These are phyloP conservation scores for Cryomyces minteri DNA, from an alignment of 495 filamentous ascomycete genomes.

Conservation along the genomic window DNA sequence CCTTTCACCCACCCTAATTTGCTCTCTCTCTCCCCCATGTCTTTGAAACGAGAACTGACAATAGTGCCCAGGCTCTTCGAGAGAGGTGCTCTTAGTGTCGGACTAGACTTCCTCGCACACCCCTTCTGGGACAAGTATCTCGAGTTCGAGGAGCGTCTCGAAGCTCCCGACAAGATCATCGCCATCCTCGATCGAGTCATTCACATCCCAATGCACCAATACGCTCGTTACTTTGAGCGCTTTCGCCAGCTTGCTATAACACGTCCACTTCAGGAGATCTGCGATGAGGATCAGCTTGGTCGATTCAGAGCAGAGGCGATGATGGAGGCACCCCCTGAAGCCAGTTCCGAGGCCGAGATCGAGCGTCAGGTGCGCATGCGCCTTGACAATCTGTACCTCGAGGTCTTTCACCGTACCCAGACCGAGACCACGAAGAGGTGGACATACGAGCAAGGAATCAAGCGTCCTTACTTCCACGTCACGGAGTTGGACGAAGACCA, in stretches of 20 bases:
- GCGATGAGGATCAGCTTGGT: constrained; percentile 44
- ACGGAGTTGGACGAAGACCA: constrained; percentile 77
- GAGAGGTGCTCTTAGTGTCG: constrained; percentile 66
- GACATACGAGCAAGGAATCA: constrained; percentile 89
- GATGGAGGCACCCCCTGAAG: constrained; percentile 30
- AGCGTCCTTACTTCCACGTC: constrained; percentile 93
- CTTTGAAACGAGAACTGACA: constrained; percentile 19
- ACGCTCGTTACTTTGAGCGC: constrained; percentile 84
- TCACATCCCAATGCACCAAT: constrained; percentile 92
- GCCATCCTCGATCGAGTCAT: constrained; percentile 70
- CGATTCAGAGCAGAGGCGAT: constrained; percentile 56
- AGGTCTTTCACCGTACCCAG: constrained; percentile 67
- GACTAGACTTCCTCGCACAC: constrained; percentile 83
- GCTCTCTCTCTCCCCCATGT: constrained; percentile 9
- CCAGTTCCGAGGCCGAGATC: constrained; percentile 49
- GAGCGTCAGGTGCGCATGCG: constrained; percentile 67
- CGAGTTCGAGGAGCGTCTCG: constrained; percentile 82
- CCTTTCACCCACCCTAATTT: constrained; percentile 19
- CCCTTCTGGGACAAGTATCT: constrained; percentile 99
- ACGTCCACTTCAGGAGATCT: constrained; percentile 55
- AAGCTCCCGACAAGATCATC: constrained; percentile 75
- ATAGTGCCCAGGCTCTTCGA: constrained; percentile 60
- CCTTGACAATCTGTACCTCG: constrained; percentile 63
- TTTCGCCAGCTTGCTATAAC: constrained; percentile 62
- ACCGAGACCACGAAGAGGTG: constrained; percentile 84